phyloP scores from a whole-genome alignment of 306 rosid species.

The Cicer yamashitae region DNA sequence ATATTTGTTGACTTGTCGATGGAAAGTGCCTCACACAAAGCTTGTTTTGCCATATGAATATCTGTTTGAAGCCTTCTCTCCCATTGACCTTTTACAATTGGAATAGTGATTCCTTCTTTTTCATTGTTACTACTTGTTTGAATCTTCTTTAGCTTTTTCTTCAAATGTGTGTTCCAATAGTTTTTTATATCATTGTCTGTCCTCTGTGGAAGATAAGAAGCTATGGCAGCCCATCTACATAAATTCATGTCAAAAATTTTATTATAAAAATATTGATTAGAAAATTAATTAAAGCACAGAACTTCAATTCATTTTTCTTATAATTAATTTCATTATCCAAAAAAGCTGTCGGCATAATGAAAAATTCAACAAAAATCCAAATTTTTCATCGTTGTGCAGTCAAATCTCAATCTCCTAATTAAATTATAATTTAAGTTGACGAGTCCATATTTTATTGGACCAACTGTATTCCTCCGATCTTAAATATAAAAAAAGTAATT shows the following conservation, averaged over 20 bases:
- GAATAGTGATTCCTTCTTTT: conserved; percentile 35
- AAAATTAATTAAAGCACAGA: background rate
- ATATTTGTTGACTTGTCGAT: conserved; percentile 55
- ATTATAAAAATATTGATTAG: background rate
- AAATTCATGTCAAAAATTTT: conserved; percentile 8
- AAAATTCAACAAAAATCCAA: background rate
- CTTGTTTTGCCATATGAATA: conserved; percentile 87
- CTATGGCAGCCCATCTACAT: conserved; percentile 80
- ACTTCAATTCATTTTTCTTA: background rate
- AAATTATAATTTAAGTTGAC: background rate
- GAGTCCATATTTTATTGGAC: background rate
- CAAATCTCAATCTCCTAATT: background rate
- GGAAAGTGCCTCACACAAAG: conserved; percentile 83
- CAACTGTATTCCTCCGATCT: background rate
- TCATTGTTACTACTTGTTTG: conserved; percentile 27
- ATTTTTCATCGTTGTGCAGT: background rate
- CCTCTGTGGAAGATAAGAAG: conserved; percentile 74
- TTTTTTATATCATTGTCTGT: conserved; percentile 76
- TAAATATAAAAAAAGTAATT: too few relatives aligned
- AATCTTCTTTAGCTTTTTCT: conserved; percentile 57
- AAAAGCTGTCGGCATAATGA: background rate
- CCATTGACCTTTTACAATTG: conserved; percentile 82
- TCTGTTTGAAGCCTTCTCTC: conserved; percentile 97
- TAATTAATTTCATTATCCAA: background rate
- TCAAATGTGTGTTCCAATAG: conserved; percentile 73